These are phyloP conservation scores for Cercospora zeina DNA, from an alignment of 2,329 filamentous ascomycete genomes.

Conservation along the genomic window DNA sequence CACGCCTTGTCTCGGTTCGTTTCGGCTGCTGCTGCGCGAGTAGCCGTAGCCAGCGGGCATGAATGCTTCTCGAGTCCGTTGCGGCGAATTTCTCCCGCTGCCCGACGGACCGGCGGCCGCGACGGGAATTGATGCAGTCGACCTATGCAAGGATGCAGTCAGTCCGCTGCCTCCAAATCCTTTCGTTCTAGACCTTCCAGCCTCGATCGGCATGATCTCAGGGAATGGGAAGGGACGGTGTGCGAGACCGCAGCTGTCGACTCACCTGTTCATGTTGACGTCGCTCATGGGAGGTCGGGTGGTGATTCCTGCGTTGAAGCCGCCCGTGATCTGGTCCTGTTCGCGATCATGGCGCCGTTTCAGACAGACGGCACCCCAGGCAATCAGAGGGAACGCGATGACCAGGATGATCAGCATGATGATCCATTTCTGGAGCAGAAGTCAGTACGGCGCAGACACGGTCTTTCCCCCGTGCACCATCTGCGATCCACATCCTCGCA, in stretches of 20 bases:
- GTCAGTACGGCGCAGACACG: slow-evolving; percentile 17
- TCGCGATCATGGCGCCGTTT: slow-evolving; percentile 72
- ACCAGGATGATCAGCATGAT: slow-evolving; percentile 75
- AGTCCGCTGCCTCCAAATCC: background rate
- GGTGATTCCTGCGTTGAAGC: slow-evolving; percentile 45
- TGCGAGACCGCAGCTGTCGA: background rate
- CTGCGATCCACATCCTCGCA: background rate
- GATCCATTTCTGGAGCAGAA: slow-evolving; percentile 62
- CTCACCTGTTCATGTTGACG: slow-evolving; percentile 20
- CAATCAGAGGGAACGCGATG: slow-evolving; percentile 66
- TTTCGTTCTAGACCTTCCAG: background rate
- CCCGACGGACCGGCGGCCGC: slow-evolving; percentile 5
- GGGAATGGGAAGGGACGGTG: background rate
- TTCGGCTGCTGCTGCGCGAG: slow-evolving; percentile 33
- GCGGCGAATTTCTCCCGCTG: slow-evolving; percentile 34
- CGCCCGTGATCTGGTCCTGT: slow-evolving; percentile 52
- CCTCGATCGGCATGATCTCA: background rate
- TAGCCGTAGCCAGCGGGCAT: slow-evolving; percentile 42
- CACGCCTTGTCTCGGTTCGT: slow-evolving; percentile 13
- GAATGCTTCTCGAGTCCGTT: slow-evolving; percentile 37
- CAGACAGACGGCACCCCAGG: slow-evolving; percentile 67
- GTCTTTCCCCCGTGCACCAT: background rate
- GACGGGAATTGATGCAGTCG: background rate
- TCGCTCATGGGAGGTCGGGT: slow-evolving; percentile 29
- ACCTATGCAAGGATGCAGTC: background rate